Base-by-base conservation (phyloP, 2,329 filamentous ascomycete genomes). In the Drechslera avenae region DNA sequence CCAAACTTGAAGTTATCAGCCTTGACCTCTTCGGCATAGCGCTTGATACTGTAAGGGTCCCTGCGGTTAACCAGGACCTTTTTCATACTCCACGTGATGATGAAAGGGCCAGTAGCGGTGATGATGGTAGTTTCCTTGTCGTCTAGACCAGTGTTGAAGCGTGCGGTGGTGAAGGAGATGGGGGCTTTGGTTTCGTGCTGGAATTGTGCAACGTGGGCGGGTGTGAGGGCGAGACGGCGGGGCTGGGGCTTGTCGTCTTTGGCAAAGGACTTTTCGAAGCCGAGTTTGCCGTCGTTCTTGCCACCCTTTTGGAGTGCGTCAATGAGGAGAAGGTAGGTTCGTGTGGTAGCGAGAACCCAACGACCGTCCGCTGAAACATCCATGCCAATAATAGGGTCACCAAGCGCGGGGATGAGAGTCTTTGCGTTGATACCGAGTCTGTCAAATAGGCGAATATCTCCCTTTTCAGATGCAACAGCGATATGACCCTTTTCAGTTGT, bases 1-100 rank as follows among this genome's bases (percentile, higher is more conserved):
- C 93, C 93, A 68, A 91, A 99, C 67, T 94, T 91, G 85, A 99
- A 99, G 73, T 99, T 96, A 73, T 99, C 94, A 3, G 94, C 94
- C 81, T 95, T 97, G 69, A 99, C 91, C 57, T 96, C 89, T 67
- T 99, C 94, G 1, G 86, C 83, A 71, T 99, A 99, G 13, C 94
- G 88, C 81, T 97, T 97, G 81, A 99, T 97, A 63, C 87, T 89
- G 78, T 99, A 99, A 0, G 93, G 88, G 52, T 94, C 89, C 75
- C 92, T 94, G 59, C 83, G 83, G 44, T 90, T 90, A 17, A 81
- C 82, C 12, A 97, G 75, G 1, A 97, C 83, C 79, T 96, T 96
- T 82, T 91, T 94, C 73, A 99, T 75, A 70, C 86, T 93, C 94
- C 94, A 99, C 41, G 96, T 95, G 41, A 99, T 84, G 60, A 99